Base-by-base conservation (phyloP, 306 rosid species). In the Datisca glomerata region DNA sequence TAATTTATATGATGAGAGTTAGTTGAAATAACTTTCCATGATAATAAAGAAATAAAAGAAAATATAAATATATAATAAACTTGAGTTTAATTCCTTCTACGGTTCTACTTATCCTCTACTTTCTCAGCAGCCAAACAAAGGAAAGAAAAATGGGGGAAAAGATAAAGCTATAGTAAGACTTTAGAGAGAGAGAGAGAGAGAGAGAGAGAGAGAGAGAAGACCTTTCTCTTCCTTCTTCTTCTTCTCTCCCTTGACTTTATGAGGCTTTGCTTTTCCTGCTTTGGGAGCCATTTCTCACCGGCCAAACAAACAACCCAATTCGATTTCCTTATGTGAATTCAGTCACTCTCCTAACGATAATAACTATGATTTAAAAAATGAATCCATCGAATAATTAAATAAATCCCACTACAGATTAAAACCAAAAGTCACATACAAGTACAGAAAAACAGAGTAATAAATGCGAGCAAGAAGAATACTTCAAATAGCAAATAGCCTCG, bases 241-340 rank as follows among this genome's bases (percentile, higher is more conserved):
- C 69, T 87, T 81, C 16, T 80, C 96, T 69, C 85, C 93, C 60
- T 79, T 87, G 14, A 74, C 55, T 62, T 87, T 87, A 65, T 87
- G 94, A 1, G 93, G 78, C 57, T 74, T 87, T 42, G 93, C 60
- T 49, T 74, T 87, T 19, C 93, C 93, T 0, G 80, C 51, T 45
- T 82, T 87, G 3, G 96, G 96, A 63, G 96, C 96, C 96, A 86
- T 85, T 80, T n/a, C n/a, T n/a, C n/a, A n/a, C n/a, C n/a, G n/a
- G n/a, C n/a, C n/a, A n/a, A n/a, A 55, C 53, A 29, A 36, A 55
- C 50, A 49, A 48, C 44, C 61, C 61, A 20, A 48, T 37, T 18
- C 48, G 35, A 12, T 29, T 24, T 50, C 31, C 31, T 25, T 25
- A 4, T 25, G 8, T 25, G 8, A 25, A 4, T 25, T 8, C 8